Evolutionary conservation across 345 rosid genomes (phyloP).

Genomic region (Salix dunnii): DNA sequence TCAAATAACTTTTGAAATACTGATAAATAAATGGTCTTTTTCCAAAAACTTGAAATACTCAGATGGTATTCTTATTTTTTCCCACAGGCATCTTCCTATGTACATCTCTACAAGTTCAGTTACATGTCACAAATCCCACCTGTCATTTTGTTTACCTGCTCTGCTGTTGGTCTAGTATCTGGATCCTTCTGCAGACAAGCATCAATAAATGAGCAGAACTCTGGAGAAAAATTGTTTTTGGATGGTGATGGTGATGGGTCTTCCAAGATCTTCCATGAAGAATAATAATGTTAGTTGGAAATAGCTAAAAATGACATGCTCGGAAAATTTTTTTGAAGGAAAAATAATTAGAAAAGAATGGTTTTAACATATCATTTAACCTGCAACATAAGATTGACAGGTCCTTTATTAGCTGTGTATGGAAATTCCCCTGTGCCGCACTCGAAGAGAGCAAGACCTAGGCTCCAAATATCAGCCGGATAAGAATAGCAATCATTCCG

Average conservation of each 20-base stretch:
- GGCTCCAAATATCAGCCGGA: slow-evolving; percentile 98
- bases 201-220: slow-evolving; percentile 87
- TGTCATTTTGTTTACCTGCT: slow-evolving; percentile 52
- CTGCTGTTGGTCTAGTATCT: slow-evolving; percentile 85
- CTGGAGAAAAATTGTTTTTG: slow-evolving; percentile 59
- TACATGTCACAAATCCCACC: not conserved
- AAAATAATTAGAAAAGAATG: not conserved
- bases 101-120: not conserved
- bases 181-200: slow-evolving; percentile 83
- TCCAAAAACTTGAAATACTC: not conserved
- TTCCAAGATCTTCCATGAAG: slow-evolving; percentile 66
- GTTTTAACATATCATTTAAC: slow-evolving; percentile 28
- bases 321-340: slow-evolving; percentile 3
- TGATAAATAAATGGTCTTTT: not conserved
- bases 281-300: slow-evolving; percentile 5
- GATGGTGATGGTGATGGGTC: slow-evolving; percentile 92
- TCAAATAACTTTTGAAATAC: not conserved
- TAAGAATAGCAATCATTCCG: slow-evolving; percentile 78
- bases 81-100: too few species aligned
- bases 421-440: slow-evolving; percentile 97
- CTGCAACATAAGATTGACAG: slow-evolving; percentile 94
- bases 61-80: too few species aligned
- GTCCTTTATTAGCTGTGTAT: slow-evolving; percentile 80
- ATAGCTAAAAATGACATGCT: not conserved
- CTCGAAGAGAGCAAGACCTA: slow-evolving; percentile 91